A percentile compares a stretch with the other conserved stretches of the same genome.
Conservation (phyloP, 2,329 filamentous ascomycete species). For the Colletotrichum liaoningense region DNA sequence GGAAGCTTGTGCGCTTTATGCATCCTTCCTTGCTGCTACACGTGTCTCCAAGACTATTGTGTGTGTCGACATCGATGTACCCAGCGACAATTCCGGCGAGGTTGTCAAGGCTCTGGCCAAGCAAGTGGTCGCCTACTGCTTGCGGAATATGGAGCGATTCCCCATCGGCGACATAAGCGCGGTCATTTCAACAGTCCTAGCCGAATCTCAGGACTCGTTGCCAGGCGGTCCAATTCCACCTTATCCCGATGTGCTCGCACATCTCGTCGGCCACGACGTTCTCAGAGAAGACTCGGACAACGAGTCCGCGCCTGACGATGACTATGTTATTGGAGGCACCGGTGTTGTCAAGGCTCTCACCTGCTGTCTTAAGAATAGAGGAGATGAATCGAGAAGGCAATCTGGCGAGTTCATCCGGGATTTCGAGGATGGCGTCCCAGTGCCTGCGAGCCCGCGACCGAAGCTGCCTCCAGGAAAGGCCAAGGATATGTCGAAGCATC, state of each 20-base stretch:
- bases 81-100: slow-evolving; percentile 83
- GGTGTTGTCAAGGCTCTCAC: slow-evolving; percentile 94
- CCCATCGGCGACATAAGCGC: slow-evolving; percentile 73
- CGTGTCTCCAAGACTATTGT: slow-evolving; percentile 86
- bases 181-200: slow-evolving; percentile 51
- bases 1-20: slow-evolving; percentile 93
- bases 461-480: slow-evolving; percentile 70
- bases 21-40: slow-evolving; percentile 88
- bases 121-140: slow-evolving; percentile 93
- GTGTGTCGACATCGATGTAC: slow-evolving; percentile 92
- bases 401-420: slow-evolving; percentile 66
- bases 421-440: slow-evolving; percentile 61
- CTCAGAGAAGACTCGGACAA: slow-evolving; percentile 66
- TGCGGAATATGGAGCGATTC: slow-evolving; percentile 88
- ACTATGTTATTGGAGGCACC: slow-evolving; percentile 96
- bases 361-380: slow-evolving; percentile 87
- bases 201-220: slow-evolving; percentile 44
- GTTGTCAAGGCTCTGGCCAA: slow-evolving; percentile 92
- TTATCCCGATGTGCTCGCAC: slow-evolving; percentile 85
- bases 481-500: slow-evolving; percentile 92
- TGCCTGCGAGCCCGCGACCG: slow-evolving; percentile 44
- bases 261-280: slow-evolving; percentile 81
- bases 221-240: slow-evolving; percentile 46
- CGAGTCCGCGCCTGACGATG: slow-evolving; percentile 83
- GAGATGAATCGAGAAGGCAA: slow-evolving; percentile 68